These are phyloP conservation scores for Pontederia crassipes DNA, from an alignment of 176 grass and related monocot species.

Conservation along the genomic window DNA sequence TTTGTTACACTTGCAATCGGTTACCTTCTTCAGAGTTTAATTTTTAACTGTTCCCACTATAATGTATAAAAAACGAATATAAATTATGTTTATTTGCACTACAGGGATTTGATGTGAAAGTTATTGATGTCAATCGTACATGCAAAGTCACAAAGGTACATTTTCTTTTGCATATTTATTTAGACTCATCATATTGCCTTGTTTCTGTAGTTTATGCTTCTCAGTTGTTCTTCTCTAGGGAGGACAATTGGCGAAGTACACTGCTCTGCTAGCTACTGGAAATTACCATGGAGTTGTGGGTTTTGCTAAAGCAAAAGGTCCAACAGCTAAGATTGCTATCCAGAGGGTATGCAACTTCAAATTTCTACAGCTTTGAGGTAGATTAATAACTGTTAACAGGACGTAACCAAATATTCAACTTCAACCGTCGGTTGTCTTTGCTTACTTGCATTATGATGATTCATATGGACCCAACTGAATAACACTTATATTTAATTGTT, in stretches of 20 bases:
- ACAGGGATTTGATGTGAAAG: conserved; percentile 95
- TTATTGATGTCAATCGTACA: conserved; percentile 86
- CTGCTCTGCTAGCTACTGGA: conserved; percentile 74
- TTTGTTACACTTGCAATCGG: too few species aligned
- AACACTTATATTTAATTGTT: too few species aligned
- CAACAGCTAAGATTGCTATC: conserved; percentile 82
- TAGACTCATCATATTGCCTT: conserved; percentile 1
- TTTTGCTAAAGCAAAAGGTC: conserved; percentile 81
- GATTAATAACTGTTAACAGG: neutral
- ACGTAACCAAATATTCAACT: too few species aligned
- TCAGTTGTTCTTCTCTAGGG: conserved; percentile 39
- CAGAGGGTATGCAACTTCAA: conserved; percentile 47
- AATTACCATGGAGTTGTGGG: conserved; percentile 94
- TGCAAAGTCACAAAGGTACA: conserved; percentile 94
- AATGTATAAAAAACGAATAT: neutral
- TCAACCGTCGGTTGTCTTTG: too few species aligned
- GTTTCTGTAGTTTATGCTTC: conserved; percentile 13
- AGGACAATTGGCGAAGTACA: conserved; percentile 79
- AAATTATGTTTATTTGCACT: neutral
- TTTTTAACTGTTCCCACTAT: too few species aligned
- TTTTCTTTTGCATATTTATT: conserved; percentile 2
- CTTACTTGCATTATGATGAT: too few species aligned
- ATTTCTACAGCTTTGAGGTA: neutral
- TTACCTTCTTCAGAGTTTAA: too few species aligned
- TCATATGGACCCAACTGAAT: too few species aligned